Percentiles rank a stretch among this genome's conserved stretches.
These are phyloP conservation scores for Mrakia blollopis DNA, from an alignment of 768 basidiomycete species.

Conservation along the genomic window DNA sequence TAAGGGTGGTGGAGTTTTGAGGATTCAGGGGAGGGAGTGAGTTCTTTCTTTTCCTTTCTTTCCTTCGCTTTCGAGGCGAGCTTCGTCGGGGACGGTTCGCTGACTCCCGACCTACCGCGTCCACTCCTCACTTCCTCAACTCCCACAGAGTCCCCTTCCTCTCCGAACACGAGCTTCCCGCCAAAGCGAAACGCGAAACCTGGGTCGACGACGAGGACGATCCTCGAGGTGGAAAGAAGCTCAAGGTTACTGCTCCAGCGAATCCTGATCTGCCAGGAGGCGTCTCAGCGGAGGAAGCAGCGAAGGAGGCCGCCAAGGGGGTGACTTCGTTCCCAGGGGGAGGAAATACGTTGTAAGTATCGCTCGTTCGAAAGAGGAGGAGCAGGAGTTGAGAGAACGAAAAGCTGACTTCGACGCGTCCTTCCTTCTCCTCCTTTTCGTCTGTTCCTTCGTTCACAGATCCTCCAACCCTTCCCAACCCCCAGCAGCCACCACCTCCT, in stretches of 20 bases:
- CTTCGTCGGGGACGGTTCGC: background rate
- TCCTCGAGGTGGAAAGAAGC: constrained; percentile 27
- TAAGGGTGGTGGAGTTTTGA: constrained; percentile 63
- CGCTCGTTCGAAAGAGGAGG: too few relatives aligned
- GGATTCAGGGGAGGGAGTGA: constrained; percentile 79
- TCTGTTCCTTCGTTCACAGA: background rate
- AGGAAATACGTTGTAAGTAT: constrained; percentile 53
- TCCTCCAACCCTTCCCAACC: background rate
- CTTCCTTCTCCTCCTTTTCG: too few relatives aligned
- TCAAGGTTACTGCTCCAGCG: constrained; percentile 35
- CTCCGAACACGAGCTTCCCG: constrained; percentile 88
- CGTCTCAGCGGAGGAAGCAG: constrained; percentile 35
- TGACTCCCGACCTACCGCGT: background rate
- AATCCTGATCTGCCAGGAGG: constrained; percentile 37
- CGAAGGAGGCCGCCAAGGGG: constrained; percentile 14
- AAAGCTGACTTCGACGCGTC: background rate
- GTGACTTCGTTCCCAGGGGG: constrained; percentile 59
- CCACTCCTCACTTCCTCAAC: background rate
- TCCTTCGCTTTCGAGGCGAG: too few relatives aligned
- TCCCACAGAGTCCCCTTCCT: constrained; percentile 62
- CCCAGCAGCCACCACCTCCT: background rate
- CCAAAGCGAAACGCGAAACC: constrained; percentile 53
- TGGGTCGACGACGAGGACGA: constrained; percentile 16
- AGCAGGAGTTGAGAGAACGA: too few relatives aligned
- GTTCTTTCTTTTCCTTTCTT: background rate